Evolutionary conservation across 352 stramenopile genomes (phyloP).

Genomic region (Phytophthora sansomeana): DNA sequence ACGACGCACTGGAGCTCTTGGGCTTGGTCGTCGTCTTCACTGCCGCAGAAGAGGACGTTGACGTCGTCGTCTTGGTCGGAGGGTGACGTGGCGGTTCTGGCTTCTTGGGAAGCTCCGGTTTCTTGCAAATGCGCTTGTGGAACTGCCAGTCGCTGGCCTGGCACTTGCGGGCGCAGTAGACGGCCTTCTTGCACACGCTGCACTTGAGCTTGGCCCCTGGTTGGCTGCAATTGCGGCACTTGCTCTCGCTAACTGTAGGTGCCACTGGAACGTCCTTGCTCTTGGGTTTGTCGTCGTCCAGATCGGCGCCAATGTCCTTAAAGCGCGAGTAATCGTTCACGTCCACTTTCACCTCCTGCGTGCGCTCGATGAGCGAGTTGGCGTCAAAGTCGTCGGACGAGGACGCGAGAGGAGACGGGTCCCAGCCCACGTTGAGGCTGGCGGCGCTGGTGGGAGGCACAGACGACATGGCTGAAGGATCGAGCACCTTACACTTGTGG

Average conservation of each 20-base stretch:
- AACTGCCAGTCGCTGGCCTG: slow-evolving; percentile 88
- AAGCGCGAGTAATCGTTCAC: slow-evolving; percentile 91
- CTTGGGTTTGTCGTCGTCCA: slow-evolving; percentile 51
- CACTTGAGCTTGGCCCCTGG: slow-evolving; percentile 84
- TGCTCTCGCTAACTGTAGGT: slow-evolving; percentile 13
- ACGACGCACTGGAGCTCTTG: slow-evolving; percentile 30
- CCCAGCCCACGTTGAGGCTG: slow-evolving; percentile 57
- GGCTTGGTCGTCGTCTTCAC: slow-evolving; percentile 36
- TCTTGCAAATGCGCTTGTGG: slow-evolving; percentile 91
- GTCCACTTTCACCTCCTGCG: slow-evolving; percentile 71
- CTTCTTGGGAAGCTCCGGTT: slow-evolving; percentile 71
- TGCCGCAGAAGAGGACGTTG: slow-evolving; percentile 20
- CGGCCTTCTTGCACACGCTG: slow-evolving; percentile 87
- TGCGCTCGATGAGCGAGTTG: slow-evolving; percentile 67
- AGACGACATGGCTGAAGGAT: slow-evolving; percentile 21
- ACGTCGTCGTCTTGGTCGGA: slow-evolving; percentile 17
- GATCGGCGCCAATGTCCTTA: slow-evolving; percentile 69
- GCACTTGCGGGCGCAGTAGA: slow-evolving; percentile 83
- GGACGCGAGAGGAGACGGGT: slow-evolving; percentile 44
- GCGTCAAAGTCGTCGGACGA: slow-evolving; percentile 34
- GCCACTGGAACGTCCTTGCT: slow-evolving; percentile 13
- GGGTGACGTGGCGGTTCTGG: slow-evolving; percentile 39
- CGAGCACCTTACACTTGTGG: background rate
- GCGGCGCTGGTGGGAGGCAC: slow-evolving; percentile 32
- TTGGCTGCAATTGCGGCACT: slow-evolving; percentile 85